Evolutionary conservation across 257 asterid species (phyloP), one percentile per base, ranked within the genome.

Genomic region (Salvia hispanica): DNA sequence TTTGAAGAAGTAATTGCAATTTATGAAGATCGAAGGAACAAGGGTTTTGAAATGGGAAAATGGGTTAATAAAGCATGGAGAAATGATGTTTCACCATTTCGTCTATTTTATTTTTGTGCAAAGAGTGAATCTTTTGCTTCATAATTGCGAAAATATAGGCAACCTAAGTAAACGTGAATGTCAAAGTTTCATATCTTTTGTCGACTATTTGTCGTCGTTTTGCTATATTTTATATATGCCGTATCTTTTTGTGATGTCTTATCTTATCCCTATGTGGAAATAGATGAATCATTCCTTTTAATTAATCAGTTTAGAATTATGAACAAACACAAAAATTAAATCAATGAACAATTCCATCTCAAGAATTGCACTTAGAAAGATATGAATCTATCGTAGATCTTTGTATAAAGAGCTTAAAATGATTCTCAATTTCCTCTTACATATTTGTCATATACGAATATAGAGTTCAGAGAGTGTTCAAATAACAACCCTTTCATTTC

Each of bases 51-150:
- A 58, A 53, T 53, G 16, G 64, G 51, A 7, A 9, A 16, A 4
- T 4, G 14, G 16, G 3, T 15, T 39, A 36, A 40, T 40, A 9
- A 40, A 70, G 66, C 60, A 76, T 52, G 71, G 75, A 63, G 53
- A 66, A 70, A 71, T 77, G 73, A 68, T 75, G 68, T 80, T 60
- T 64, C 72, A 64, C 77, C 72, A 69, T 58, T 76, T 50, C 75
- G 77, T 80, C 74, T 75, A 51, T 76, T 46, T 78, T 67, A 67
- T 12, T 52, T 33, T 31, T 57, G 52, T 53, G 31, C 2, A 11
- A 3, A 9, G 4, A 28, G 4, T 40, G 11, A 40, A 18, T 9
- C 12, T 47, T 31, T 79, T 31, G 52, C 36, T 51, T 63, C 4
- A 40, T 61, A 65, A 64, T 79, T 63, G 66, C 76, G 80, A 43